Evolutionary conservation across 371 early-diverging fungal genomes (phyloP).

Genomic region (Syncephalastrum sp.): DNA sequence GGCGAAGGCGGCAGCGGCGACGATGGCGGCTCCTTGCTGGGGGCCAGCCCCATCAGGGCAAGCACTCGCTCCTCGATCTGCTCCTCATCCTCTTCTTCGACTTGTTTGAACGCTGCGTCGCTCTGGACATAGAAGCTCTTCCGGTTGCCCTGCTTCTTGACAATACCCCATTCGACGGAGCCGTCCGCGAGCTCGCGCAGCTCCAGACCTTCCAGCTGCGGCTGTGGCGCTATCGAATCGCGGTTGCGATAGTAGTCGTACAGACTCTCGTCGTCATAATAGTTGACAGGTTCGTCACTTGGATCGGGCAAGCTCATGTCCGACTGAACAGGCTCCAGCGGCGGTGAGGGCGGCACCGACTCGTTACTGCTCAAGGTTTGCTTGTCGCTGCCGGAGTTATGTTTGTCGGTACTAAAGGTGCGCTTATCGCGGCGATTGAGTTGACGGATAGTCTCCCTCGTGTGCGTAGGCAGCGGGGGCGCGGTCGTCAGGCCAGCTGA

Average conservation of each 20-base stretch:
- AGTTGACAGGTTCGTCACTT: not conserved
- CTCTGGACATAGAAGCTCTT: conserved; percentile 21
- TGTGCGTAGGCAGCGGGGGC: too few species aligned
- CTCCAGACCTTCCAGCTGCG: conserved; percentile 27
- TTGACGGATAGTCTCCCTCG: too few species aligned
- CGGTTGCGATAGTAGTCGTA: conserved; percentile 19
- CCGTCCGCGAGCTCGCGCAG: conserved; percentile 35
- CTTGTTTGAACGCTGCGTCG: conserved; percentile 3
- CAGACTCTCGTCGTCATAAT: conserved; percentile 20
- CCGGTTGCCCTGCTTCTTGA: conserved; percentile 31
- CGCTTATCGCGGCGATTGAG: too few species aligned
- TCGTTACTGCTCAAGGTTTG: too few species aligned
- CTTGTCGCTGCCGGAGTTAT: too few species aligned
- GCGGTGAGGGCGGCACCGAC: too few species aligned
- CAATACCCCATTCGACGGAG: conserved; percentile 31
- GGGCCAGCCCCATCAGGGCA: conserved; percentile 18
- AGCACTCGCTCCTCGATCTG: conserved; percentile 22
- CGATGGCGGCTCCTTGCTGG: not conserved
- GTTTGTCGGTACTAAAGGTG: too few species aligned
- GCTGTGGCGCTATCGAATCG: conserved; percentile 2
- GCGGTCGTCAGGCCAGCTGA: too few species aligned
- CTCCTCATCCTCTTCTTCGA: conserved; percentile 20
- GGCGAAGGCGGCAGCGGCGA: too few species aligned
- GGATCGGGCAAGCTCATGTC: too few species aligned
- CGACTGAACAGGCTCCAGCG: too few species aligned